A percentile compares a stretch with the other conserved stretches of the same genome.
These are phyloP conservation scores for Zymoseptoria ardabiliae DNA, from an alignment of 2,329 filamentous ascomycete species.

Conservation along the genomic window DNA sequence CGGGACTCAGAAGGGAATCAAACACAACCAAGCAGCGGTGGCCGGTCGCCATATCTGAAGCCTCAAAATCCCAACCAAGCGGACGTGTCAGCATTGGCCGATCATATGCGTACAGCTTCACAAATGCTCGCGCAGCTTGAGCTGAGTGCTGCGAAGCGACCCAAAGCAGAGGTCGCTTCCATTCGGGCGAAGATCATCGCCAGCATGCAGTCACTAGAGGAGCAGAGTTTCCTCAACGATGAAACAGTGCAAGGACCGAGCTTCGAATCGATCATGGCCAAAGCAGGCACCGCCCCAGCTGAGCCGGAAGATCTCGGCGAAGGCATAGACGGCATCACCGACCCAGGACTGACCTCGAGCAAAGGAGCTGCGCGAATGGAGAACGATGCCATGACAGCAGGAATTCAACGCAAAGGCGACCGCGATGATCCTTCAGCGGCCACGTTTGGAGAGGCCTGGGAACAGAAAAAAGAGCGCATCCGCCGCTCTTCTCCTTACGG, in stretches of 20 bases:
- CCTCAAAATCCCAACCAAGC: conserved; percentile 59
- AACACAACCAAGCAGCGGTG: conserved; percentile 53
- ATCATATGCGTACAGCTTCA: conserved; percentile 79
- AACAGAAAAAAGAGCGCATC: conserved; percentile 75
- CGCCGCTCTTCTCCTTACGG: conserved; percentile 76
- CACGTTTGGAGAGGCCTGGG: conserved; percentile 81
- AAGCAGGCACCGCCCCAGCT: conserved; percentile 51
- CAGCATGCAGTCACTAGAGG: conserved; percentile 81
- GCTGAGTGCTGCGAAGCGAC: conserved; percentile 70
- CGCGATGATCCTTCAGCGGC: conserved; percentile 79
- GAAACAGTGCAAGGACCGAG: conserved; percentile 61
- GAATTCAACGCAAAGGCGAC: conserved; percentile 71
- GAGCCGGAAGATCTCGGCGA: conserved; percentile 43
- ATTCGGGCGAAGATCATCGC: conserved; percentile 83
- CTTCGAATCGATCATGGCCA: conserved; percentile 76
- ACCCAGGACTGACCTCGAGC: conserved; percentile 52
- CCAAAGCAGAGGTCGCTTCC: conserved; percentile 71
- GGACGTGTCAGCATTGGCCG: conserved; percentile 74
- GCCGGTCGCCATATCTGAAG: conserved; percentile 51
- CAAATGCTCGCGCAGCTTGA: conserved; percentile 83
- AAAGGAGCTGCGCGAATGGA: conserved; percentile 80
- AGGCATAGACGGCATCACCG: conserved; percentile 23
- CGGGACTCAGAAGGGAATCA: conserved; percentile 61
- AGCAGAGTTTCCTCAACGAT: conserved; percentile 73
- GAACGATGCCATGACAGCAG: conserved; percentile 80